phyloP scores from a whole-genome alignment of 2,329 filamentous ascomycete genomes.

The Arthrobotrys musiformis region DNA sequence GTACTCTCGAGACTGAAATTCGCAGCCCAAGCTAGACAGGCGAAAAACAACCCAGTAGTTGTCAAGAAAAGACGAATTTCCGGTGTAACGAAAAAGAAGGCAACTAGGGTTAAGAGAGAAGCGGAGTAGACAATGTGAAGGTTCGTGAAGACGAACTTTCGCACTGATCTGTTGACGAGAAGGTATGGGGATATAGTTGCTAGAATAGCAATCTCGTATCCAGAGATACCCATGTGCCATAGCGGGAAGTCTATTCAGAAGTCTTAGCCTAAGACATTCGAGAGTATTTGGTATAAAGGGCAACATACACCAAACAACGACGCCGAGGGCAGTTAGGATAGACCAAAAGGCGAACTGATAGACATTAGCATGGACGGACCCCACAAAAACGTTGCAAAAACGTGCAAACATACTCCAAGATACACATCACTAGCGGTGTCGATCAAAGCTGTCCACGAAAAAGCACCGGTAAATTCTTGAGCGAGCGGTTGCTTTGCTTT shows the following conservation, averaged over 20 bases:
- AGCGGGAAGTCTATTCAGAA: slow-evolving; percentile 80
- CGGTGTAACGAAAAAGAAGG: slow-evolving; percentile 79
- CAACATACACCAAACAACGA: slow-evolving; percentile 89
- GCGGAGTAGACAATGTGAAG: slow-evolving; percentile 78
- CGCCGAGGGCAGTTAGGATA: slow-evolving; percentile 85
- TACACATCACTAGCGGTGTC: slow-evolving; percentile 90
- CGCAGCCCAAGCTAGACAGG: slow-evolving; percentile 84
- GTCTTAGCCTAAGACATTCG: slow-evolving; percentile 18
- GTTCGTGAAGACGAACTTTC: slow-evolving; percentile 75
- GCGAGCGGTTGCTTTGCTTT: slow-evolving; percentile 76
- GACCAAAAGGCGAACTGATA: slow-evolving; percentile 92
- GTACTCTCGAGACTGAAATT: slow-evolving; percentile 82
- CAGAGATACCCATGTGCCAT: slow-evolving; percentile 99
- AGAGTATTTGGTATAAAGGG: not conserved
- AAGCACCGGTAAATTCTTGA: slow-evolving; percentile 75
- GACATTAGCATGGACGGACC: slow-evolving; percentile 14
- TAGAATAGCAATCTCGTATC: slow-evolving; percentile 91
- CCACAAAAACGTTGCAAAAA: not conserved
- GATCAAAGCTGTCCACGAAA: slow-evolving; percentile 78
- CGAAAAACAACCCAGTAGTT: slow-evolving; percentile 81
- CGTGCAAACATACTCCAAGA: slow-evolving; percentile 76
- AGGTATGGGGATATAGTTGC: slow-evolving; percentile 82
- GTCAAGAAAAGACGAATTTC: slow-evolving; percentile 81
- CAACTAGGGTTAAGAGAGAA: slow-evolving; percentile 80
- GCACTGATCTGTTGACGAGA: slow-evolving; percentile 76